phyloP scores from a whole-genome alignment of 1,284 basidiomycete species.

The Fomitopsis betulina region DNA sequence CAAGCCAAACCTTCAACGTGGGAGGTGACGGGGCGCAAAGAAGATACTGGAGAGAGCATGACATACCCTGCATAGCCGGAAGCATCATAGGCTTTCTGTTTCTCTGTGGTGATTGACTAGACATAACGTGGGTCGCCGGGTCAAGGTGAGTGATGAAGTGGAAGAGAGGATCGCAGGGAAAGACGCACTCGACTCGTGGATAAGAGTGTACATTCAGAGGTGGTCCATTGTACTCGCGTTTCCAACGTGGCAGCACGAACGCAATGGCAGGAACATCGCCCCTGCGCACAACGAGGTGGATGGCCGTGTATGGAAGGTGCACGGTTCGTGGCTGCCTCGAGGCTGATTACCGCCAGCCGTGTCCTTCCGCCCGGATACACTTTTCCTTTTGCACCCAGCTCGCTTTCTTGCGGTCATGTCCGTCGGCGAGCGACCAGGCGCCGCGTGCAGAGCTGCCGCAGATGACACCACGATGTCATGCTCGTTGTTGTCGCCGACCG shows the following conservation, averaged over 20 bases:
- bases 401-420: slow-evolving; percentile 1
- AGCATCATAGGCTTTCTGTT: slow-evolving; percentile 36
- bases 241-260: slow-evolving; percentile 34
- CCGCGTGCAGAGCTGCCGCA: not conserved
- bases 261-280: slow-evolving; percentile 26
- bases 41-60: slow-evolving; percentile 1
- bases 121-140: slow-evolving; percentile 37
- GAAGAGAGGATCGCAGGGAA: slow-evolving; percentile 25
- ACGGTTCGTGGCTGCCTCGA: slow-evolving; percentile 30
- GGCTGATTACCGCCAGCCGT: slow-evolving; percentile 31
- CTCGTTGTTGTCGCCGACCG: not conserved
- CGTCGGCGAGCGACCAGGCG: not conserved
- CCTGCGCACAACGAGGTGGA: slow-evolving; percentile 30
- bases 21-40: not conserved
- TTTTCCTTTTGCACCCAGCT: not conserved
- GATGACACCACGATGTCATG: not conserved
- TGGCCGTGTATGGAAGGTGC: slow-evolving; percentile 28
- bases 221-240: slow-evolving; percentile 32
- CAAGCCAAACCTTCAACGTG: slow-evolving; percentile 2
- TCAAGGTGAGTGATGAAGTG: slow-evolving; percentile 20
- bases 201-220: slow-evolving; percentile 30
- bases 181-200: slow-evolving; percentile 24
- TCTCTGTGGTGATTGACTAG: slow-evolving; percentile 59
- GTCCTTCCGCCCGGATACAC: slow-evolving; percentile 15
- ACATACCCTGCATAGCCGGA: slow-evolving; percentile 34